Evolutionary conservation across 2,329 filamentous ascomycete species (phyloP), one percentile per base, ranked within the genome.

Genomic region (Aspergillus chevalieri): DNA sequence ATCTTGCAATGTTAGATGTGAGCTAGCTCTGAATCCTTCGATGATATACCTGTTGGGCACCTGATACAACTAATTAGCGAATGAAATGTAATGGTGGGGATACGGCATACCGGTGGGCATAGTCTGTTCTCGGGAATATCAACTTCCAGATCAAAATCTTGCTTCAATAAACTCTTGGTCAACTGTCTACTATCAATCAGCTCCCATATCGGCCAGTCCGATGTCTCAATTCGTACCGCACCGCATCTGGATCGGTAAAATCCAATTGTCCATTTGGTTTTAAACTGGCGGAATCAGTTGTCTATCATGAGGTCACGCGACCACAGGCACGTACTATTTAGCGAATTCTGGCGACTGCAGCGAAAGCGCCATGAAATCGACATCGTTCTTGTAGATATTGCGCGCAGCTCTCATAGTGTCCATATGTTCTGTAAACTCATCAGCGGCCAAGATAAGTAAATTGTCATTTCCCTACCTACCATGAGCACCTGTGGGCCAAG

Each of bases 121-220:
- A 98, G 76, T 19, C 92, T 78, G 66, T 95, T 84, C 22, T 79
- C 71, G 0, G 90, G 90, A 1, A 97, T 74, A 5, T 85, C 76
- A 12, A 96, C 72, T 1, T 74, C 62, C 7, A 97, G 69, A 10
- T 76, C 78, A 66, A 96, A 97, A 66, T 96, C 85, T 12, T 79
- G 70, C 51, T 80, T 81, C 15, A 97, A 75, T 1, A 96, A 76
- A 15, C 85, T 84, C 63, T 86, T 90, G 9, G 91, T 94, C 44
- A 97, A 75, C 58, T 79, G 73, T 58, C 80, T 81, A 52, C 43
- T 46, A 47, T 55, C 33, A 52, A 47, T 59, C 46, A 52, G 50
- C 24, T 15, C 22, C 17, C 21, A 15, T 19, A 8, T 41, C 33
- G 7, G 24, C 5, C 15, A 44, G 33, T 24, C 14, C 5, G 14